phyloP scores from a whole-genome alignment of 225 moss, liverwort and hornwort genomes.

The Polytrichum commune region DNA sequence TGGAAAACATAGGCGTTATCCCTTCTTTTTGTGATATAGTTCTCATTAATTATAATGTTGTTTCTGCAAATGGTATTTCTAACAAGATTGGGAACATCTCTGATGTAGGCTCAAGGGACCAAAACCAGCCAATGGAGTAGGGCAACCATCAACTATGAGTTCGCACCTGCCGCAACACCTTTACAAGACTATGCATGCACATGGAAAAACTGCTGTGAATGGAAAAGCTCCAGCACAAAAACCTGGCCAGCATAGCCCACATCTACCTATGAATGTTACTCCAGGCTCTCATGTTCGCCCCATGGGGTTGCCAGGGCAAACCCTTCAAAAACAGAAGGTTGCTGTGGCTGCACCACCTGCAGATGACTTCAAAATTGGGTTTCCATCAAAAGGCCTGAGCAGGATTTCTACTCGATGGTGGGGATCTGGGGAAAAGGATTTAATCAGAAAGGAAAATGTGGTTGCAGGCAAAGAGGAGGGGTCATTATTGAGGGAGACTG shows the following conservation, averaged over 20 bases:
- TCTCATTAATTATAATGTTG: too few species aligned
- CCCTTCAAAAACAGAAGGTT: slow-evolving; percentile 26
- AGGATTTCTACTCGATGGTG: slow-evolving; percentile 40
- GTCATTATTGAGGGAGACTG: too few species aligned
- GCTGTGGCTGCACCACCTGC: slow-evolving; percentile 9
- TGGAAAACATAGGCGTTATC: too few species aligned
- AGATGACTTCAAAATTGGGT: slow-evolving; percentile 44
- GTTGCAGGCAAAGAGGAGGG: slow-evolving; percentile 7
- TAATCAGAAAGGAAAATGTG: neutral
- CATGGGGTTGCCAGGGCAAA: slow-evolving; percentile 3
- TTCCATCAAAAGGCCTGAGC: slow-evolving; percentile 40
- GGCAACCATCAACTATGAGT: too few species aligned
- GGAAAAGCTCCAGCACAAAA: slow-evolving; percentile 18
- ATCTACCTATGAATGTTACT: slow-evolving; percentile 13
- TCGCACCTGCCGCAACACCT: slow-evolving; percentile 21
- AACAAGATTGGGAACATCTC: too few species aligned
- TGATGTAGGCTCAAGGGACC: neutral
- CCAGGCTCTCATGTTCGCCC: slow-evolving; percentile 10
- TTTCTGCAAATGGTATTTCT: too few species aligned
- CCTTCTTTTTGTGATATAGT: too few species aligned
- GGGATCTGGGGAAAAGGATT: slow-evolving; percentile 36
- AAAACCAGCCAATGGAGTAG: too few species aligned
- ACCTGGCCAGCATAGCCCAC: slow-evolving; percentile 18
- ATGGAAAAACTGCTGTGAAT: slow-evolving; percentile 11
- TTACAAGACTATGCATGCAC: slow-evolving; percentile 9